A percentile compares a stretch with the other conserved stretches of the same genome.
Conservation (phyloP, 2,329 filamentous ascomycete genomes). For the Botryotinia globosa region DNA sequence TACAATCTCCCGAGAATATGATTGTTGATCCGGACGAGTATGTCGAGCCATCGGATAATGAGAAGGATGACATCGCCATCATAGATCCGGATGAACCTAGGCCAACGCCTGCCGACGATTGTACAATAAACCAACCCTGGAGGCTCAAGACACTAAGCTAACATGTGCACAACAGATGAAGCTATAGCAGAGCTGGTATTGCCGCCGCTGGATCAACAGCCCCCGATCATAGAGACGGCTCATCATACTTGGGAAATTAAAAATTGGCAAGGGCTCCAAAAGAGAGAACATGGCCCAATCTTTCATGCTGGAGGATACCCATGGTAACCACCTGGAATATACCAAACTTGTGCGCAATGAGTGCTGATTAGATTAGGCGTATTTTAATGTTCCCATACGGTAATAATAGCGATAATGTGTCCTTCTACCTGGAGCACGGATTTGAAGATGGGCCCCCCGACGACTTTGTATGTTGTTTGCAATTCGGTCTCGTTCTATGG, state of each 20-base stretch:
- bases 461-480: conserved; percentile 94
- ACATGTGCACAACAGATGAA: conserved; percentile 55
- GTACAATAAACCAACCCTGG: conserved; percentile 32
- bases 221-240: conserved; percentile 73
- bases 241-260: conserved; percentile 84
- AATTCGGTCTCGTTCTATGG: conserved; percentile 92
- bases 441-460: conserved; percentile 77
- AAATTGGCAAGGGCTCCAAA: conserved; percentile 71
- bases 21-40: conserved; percentile 36
- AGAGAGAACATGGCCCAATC: conserved; percentile 82
- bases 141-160: conserved; percentile 23
- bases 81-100: conserved; percentile 40
- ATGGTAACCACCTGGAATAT: conserved; percentile 58
- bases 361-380: conserved; percentile 57
- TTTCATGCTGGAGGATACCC: conserved; percentile 86
- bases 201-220: conserved; percentile 68
- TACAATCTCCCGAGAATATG: conserved; percentile 38
- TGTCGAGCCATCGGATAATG: conserved; percentile 35
- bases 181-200: conserved; percentile 82
- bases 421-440: conserved; percentile 94
- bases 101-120: conserved; percentile 40
- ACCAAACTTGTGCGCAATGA: conserved; percentile 12
- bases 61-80: conserved; percentile 43
- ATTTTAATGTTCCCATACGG: conserved; percentile 93
- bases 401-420: conserved; percentile 90